Percentiles rank a stretch among this genome's conserved stretches.
These are phyloP conservation scores for Penicillium sp. DNA, from an alignment of 2,329 filamentous ascomycete genomes.

Conservation along the genomic window DNA sequence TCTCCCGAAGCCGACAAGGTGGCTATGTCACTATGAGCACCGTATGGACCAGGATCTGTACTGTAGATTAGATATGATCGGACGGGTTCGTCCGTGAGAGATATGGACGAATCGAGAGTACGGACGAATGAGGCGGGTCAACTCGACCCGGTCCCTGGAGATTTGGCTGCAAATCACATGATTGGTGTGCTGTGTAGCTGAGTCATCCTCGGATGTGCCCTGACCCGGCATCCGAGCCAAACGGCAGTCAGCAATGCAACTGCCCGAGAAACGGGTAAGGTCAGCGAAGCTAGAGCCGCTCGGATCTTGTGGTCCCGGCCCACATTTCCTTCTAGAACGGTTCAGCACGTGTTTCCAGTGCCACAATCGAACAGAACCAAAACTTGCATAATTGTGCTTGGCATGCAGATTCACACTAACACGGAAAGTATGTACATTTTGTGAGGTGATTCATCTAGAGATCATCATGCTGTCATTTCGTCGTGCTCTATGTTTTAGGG, in stretches of 20 bases:
- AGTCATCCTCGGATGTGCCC: constrained; percentile 5
- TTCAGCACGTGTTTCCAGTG: not conserved
- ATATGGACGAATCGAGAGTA: not conserved
- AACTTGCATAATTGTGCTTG: not conserved
- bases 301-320: constrained; percentile 3
- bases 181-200: not conserved
- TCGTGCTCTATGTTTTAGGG: not conserved
- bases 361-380: not conserved
- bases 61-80: not conserved
- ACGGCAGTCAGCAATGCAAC: not conserved
- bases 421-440: not conserved
- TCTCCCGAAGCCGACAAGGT: not conserved
- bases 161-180: not conserved
- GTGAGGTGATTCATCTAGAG: not conserved
- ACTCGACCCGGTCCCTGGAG: not conserved
- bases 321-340: constrained; percentile 4
- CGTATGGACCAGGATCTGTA: not conserved
- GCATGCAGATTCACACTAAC: not conserved
- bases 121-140: not conserved
- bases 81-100: not conserved
- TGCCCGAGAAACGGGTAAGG: not conserved
- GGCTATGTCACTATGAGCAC: not conserved
- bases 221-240: constrained; percentile 3
- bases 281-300: constrained; percentile 1
- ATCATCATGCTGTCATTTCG: not conserved